These are phyloP conservation scores for Corchorus capsularis DNA, from an alignment of 345 rosid genomes.

Conservation along the genomic window DNA sequence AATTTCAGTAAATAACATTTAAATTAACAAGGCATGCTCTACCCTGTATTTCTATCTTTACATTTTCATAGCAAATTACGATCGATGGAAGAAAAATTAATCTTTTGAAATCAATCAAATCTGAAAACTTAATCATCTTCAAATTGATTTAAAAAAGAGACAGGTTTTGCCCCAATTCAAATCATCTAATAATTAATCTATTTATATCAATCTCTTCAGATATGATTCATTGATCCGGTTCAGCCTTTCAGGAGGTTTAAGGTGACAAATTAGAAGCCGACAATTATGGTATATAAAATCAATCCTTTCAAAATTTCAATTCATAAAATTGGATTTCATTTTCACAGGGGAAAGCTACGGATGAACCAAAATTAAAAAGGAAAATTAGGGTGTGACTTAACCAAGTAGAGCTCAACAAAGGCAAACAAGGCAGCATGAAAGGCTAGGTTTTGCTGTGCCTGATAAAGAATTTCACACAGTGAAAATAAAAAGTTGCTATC, in stretches of 20 bases:
- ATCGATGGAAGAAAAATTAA: not conserved
- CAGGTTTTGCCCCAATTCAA: not conserved
- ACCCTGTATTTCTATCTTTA: not conserved
- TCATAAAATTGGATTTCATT: constrained; percentile 13
- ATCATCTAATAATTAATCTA: not conserved
- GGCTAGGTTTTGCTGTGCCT: constrained; percentile 15
- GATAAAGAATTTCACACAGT: constrained; percentile 11
- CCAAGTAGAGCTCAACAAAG: constrained; percentile 22
- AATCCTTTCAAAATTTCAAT: not conserved
- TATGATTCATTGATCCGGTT: not conserved
- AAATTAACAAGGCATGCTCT: too few species aligned
- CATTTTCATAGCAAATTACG: not conserved
- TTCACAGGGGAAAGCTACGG: constrained; percentile 23
- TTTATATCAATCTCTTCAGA: not conserved
- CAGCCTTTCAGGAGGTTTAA: not conserved
- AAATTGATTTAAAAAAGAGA: not conserved
- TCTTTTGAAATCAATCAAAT: not conserved
- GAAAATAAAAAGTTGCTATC: constrained; percentile 20
- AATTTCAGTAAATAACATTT: too few species aligned
- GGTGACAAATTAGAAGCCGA: not conserved
- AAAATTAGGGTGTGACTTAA: constrained; percentile 18
- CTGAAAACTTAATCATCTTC: not conserved
- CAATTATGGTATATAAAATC: not conserved
- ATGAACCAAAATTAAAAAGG: constrained; percentile 8
- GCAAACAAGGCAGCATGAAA: constrained; percentile 22